Conservation (phyloP, 768 basidiomycete species). For the Naganishia vaughanmartiniae region DNA sequence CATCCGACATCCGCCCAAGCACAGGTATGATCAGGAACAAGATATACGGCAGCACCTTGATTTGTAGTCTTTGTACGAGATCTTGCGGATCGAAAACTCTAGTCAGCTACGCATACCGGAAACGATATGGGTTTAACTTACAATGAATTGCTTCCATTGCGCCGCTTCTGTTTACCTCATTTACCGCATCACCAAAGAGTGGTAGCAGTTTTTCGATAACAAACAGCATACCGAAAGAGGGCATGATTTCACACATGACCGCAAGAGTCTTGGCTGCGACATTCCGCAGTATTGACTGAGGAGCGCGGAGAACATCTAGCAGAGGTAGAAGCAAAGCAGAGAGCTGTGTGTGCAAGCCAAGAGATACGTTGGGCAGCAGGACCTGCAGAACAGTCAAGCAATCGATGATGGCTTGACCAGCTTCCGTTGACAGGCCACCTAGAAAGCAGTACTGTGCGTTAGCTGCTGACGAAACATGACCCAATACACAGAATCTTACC, state of each 20-base stretch:
- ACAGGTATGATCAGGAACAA: constrained; percentile 95
- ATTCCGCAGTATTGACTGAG: constrained; percentile 84
- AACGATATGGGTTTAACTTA: constrained; percentile 55
- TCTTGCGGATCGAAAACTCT: constrained; percentile 57
- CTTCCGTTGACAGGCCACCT: neutral
- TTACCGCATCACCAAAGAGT: constrained; percentile 71
- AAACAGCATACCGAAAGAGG: constrained; percentile 77
- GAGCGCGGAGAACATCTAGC: constrained; percentile 72
- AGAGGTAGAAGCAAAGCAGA: constrained; percentile 72
- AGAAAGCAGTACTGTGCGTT: neutral
- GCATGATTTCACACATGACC: constrained; percentile 81
- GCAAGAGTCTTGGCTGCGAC: constrained; percentile 83
- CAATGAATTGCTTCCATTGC: constrained; percentile 86
- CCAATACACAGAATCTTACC: neutral
- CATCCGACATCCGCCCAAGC: constrained; percentile 94
- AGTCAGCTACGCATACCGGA: constrained; percentile 8
- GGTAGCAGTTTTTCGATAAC: constrained; percentile 85
- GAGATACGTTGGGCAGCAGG: constrained; percentile 70
- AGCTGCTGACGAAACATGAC: neutral
- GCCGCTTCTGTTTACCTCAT: constrained; percentile 77
- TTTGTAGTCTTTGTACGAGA: constrained; percentile 83
- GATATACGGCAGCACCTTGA: constrained; percentile 92
- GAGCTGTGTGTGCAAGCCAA: constrained; percentile 67
- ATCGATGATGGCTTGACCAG: constrained; percentile 78
- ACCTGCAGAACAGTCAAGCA: constrained; percentile 84